Conservation (phyloP, 805 yeast genomes). For the Hanseniaspora guilliermondii region DNA sequence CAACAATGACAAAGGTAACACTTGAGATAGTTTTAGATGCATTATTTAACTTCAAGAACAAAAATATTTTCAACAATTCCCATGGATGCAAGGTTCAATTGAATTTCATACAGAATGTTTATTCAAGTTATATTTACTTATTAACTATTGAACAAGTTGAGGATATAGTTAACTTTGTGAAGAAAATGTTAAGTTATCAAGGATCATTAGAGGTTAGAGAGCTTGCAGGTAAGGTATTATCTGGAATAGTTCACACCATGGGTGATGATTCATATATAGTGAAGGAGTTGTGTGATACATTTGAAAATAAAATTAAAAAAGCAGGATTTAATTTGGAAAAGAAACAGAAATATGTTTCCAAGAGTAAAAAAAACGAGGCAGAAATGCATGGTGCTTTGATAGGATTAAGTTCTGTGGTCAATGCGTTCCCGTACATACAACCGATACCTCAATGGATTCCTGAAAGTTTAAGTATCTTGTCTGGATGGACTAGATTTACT, state of each 20-base stretch:
- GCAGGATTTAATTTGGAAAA: slow-evolving; percentile 12
- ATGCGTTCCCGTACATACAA: slow-evolving; percentile 79
- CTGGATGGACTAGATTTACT: slow-evolving; percentile 58
- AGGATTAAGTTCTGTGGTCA: slow-evolving; percentile 77
- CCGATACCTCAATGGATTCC: slow-evolving; percentile 94
- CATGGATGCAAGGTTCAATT: slow-evolving; percentile 57
- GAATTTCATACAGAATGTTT: slow-evolving; percentile 59
- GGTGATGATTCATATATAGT: slow-evolving; percentile 31
- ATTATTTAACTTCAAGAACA: slow-evolving; percentile 30
- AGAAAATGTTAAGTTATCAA: slow-evolving; percentile 41
- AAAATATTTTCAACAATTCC: slow-evolving; percentile 32
- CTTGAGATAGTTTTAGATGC: slow-evolving; percentile 34
- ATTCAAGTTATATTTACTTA: slow-evolving; percentile 51
- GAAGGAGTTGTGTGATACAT: slow-evolving; percentile 31
- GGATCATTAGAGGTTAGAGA: slow-evolving; percentile 64
- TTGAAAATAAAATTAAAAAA: slow-evolving; percentile 22
- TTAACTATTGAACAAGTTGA: slow-evolving; percentile 38
- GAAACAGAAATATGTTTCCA: slow-evolving; percentile 17
- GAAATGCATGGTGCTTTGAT: slow-evolving; percentile 72
- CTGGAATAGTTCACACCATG: slow-evolving; percentile 62
- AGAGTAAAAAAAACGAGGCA: slow-evolving; percentile 33
- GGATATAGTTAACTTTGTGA: slow-evolving; percentile 39
- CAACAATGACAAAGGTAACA: slow-evolving; percentile 34
- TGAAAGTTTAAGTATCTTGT: slow-evolving; percentile 49
- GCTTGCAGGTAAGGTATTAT: slow-evolving; percentile 57